Evolutionary conservation across 768 basidiomycete species (phyloP).

Genomic region (Cystofilobasidium ferigula): DNA sequence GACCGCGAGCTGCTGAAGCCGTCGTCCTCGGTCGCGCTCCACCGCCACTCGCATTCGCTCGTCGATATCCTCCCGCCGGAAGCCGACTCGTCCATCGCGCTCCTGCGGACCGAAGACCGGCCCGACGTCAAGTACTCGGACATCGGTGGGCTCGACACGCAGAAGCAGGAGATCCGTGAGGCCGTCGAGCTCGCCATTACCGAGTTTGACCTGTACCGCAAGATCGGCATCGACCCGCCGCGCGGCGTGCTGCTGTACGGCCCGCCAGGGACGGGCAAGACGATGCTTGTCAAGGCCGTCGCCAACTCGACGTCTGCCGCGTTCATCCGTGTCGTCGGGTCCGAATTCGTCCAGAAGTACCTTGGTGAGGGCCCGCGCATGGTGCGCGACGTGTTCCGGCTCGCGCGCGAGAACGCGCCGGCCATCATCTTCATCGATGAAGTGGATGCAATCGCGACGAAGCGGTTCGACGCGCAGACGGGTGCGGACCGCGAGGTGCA

Average conservation of each 20-base stretch:
- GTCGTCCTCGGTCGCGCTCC: slow-evolving; percentile 92
- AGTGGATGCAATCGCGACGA: slow-evolving; percentile 90
- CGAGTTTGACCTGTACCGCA: slow-evolving; percentile 87
- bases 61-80: slow-evolving; percentile 98
- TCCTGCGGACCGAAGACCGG: slow-evolving; percentile 88
- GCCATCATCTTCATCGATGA: slow-evolving; percentile 98
- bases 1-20: slow-evolving; percentile 96
- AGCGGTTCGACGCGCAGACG: slow-evolving; percentile 98
- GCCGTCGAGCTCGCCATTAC: slow-evolving; percentile 80
- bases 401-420: slow-evolving; percentile 92
- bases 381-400: slow-evolving; percentile 97
- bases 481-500: slow-evolving; percentile 98
- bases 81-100: slow-evolving; percentile 90
- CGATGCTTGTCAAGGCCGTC: slow-evolving; percentile 99
- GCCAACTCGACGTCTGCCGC: slow-evolving; percentile 93
- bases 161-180: slow-evolving; percentile 98
- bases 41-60: slow-evolving; percentile 94
- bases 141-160: slow-evolving; percentile 91
- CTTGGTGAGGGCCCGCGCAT: slow-evolving; percentile 97
- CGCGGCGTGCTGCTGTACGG: slow-evolving; percentile 93
- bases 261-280: slow-evolving; percentile 96
- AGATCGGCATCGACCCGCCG: slow-evolving; percentile 98
- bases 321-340: slow-evolving; percentile 96
- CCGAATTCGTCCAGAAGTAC: slow-evolving; percentile 99
- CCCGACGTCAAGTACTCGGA: slow-evolving; percentile 89